These are phyloP conservation scores for Tothia fuscella DNA, from an alignment of 2,329 filamentous ascomycete genomes.

Conservation along the genomic window DNA sequence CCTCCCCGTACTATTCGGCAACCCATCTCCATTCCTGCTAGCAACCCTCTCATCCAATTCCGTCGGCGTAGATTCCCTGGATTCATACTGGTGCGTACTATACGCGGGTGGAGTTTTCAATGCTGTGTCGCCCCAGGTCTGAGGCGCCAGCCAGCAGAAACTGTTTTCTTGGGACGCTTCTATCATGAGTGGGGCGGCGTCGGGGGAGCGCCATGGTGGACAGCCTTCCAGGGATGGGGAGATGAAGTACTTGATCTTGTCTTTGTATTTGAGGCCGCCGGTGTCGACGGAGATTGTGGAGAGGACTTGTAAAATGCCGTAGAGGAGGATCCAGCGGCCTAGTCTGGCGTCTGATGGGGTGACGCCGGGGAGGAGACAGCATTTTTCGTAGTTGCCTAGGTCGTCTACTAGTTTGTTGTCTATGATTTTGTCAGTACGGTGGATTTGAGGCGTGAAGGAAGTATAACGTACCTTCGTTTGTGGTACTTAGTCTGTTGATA, in stretches of 20 bases:
- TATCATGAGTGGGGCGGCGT: slow-evolving; percentile 8
- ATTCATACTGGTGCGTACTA: slow-evolving; percentile 7
- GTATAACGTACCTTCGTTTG: slow-evolving; percentile 21
- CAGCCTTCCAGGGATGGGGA: slow-evolving; percentile 20
- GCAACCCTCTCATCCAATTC: background rate
- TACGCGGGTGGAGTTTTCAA: slow-evolving; percentile 5
- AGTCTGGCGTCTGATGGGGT: slow-evolving; percentile 30
- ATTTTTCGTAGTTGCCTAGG: slow-evolving; percentile 30
- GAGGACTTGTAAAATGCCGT: slow-evolving; percentile 30
- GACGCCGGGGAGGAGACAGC: slow-evolving; percentile 10
- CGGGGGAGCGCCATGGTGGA: slow-evolving; percentile 15
- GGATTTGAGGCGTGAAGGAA: slow-evolving; percentile 10
- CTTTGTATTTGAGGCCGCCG: slow-evolving; percentile 24
- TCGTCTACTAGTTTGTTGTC: slow-evolving; percentile 28
- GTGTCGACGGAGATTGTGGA: slow-evolving; percentile 31
- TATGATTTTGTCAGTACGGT: slow-evolving; percentile 11
- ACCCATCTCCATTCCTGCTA: background rate
- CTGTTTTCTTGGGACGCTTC: slow-evolving; percentile 10
- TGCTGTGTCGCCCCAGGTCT: slow-evolving; percentile 4
- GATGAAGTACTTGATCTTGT: slow-evolving; percentile 28
- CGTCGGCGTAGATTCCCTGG: background rate
- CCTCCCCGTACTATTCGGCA: too few species aligned
- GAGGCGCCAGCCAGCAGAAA: slow-evolving; percentile 12
- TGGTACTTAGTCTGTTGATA: slow-evolving; percentile 26
- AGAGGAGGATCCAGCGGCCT: slow-evolving; percentile 32